phyloP scores from a whole-genome alignment of 2,329 filamentous ascomycete species.

The Monilinia fructigena region DNA sequence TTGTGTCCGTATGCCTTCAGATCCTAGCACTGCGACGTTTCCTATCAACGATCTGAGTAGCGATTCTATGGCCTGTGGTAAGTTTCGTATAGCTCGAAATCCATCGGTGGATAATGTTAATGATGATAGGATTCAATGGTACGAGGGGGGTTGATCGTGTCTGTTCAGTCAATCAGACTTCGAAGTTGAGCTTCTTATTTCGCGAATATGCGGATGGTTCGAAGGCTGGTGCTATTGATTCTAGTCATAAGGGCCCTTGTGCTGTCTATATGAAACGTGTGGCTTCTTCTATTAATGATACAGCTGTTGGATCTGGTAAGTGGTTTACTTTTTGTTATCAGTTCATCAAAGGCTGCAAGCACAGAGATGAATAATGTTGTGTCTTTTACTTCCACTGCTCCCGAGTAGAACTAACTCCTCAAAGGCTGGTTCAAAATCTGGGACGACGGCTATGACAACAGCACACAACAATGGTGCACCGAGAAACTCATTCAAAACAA shows the following conservation, averaged over 20 bases:
- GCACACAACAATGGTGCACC: conserved; percentile 63
- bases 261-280: conserved; percentile 74
- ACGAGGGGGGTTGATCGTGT: conserved; percentile 49
- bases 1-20: conserved; percentile 65
- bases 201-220: conserved; percentile 58
- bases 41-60: conserved; percentile 59
- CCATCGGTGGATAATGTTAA: conserved; percentile 6
- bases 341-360: background rate
- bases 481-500: conserved; percentile 64
- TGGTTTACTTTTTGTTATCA: background rate
- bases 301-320: conserved; percentile 57
- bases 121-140: conserved; percentile 46
- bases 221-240: conserved; percentile 56
- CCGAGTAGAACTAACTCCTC: background rate
- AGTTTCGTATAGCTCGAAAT: conserved; percentile 32
- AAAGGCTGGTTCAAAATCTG: conserved; percentile 72
- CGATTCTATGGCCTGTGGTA: conserved; percentile 70
- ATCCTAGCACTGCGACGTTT: conserved; percentile 51
- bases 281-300: conserved; percentile 50
- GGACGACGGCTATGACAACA: conserved; percentile 62
- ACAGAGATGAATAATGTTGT: background rate
- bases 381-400: background rate
- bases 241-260: conserved; percentile 65
- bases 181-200: conserved; percentile 55
- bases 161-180: conserved; percentile 40